A percentile compares a stretch with the other conserved stretches of the same genome.
These are phyloP conservation scores for Suillus decipiens DNA, from an alignment of 768 basidiomycete species.

Conservation along the genomic window DNA sequence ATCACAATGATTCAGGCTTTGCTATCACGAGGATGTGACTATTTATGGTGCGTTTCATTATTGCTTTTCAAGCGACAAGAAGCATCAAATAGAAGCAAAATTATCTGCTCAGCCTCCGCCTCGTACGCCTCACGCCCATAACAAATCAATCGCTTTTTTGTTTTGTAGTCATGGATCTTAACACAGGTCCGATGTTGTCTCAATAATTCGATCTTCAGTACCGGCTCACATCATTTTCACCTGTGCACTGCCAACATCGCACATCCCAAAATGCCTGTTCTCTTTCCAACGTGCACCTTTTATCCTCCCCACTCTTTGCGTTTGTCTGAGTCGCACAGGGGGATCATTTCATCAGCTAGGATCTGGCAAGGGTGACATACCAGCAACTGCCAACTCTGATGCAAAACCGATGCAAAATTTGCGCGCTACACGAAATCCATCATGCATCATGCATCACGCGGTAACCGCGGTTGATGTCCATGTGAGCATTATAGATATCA, in stretches of 20 bases:
- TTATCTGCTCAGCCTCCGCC: neutral
- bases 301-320: neutral
- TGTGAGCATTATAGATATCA: too few relatives aligned
- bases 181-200: neutral
- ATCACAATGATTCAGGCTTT: too few relatives aligned
- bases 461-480: too few relatives aligned
- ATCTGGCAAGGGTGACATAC: neutral
- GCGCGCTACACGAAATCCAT: neutral
- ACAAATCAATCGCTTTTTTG: neutral
- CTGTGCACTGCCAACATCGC: neutral
- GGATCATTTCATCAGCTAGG: neutral
- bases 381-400: neutral
- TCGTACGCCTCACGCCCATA: neutral
- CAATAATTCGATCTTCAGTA: neutral
- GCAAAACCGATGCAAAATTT: neutral
- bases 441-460: neutral
- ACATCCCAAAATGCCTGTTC: neutral
- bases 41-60: neutral
- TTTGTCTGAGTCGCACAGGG: neutral
- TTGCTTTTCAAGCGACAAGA: neutral
- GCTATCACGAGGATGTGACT: neutral
- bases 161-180: neutral
- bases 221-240: neutral
- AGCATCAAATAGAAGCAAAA: neutral
- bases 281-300: neutral